Percentiles rank a stretch among this genome's conserved stretches.
These are phyloP conservation scores for Irpex rosettiformis DNA, from an alignment of 1,284 basidiomycete species.

Conservation along the genomic window DNA sequence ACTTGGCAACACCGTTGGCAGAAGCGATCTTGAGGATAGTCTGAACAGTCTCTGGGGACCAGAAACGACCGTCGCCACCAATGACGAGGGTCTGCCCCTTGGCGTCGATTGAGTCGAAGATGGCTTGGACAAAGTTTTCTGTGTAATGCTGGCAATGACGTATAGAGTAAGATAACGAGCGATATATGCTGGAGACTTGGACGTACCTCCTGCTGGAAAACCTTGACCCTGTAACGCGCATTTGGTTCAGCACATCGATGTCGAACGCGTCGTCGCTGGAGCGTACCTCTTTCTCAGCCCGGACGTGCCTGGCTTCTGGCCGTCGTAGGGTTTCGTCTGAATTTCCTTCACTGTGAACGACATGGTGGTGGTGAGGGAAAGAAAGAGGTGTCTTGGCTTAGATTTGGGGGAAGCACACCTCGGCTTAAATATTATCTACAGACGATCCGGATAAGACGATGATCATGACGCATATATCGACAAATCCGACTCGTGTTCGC, in stretches of 20 bases:
- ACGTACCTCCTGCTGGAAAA: slow-evolving; percentile 85
- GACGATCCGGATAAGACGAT: slow-evolving; percentile 4
- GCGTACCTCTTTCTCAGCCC: slow-evolving; percentile 86
- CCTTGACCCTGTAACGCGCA: slow-evolving; percentile 67
- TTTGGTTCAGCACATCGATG: slow-evolving; percentile 11
- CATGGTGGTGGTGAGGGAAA: slow-evolving; percentile 30
- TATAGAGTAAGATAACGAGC: background rate
- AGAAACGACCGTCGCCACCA: slow-evolving; percentile 96
- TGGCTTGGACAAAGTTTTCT: slow-evolving; percentile 97
- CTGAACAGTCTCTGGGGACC: slow-evolving; percentile 86
- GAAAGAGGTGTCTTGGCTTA: slow-evolving; percentile 7
- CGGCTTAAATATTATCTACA: slow-evolving; percentile 2
- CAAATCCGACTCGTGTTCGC: background rate
- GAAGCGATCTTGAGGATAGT: slow-evolving; percentile 90
- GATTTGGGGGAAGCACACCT: background rate
- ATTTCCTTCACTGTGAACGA: slow-evolving; percentile 54
- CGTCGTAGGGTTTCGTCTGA: slow-evolving; percentile 75
- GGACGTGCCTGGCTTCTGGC: slow-evolving; percentile 94
- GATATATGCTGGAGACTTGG: slow-evolving; percentile 12
- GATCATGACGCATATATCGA: slow-evolving; percentile 4
- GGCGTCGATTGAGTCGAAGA: slow-evolving; percentile 86
- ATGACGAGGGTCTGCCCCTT: slow-evolving; percentile 88
- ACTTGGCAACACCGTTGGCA: slow-evolving; percentile 85
- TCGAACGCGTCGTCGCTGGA: slow-evolving; percentile 14
- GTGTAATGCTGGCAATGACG: slow-evolving; percentile 78